Base-by-base conservation (phyloP, 805 yeast genomes). In the Myxozyma geophila region DNA sequence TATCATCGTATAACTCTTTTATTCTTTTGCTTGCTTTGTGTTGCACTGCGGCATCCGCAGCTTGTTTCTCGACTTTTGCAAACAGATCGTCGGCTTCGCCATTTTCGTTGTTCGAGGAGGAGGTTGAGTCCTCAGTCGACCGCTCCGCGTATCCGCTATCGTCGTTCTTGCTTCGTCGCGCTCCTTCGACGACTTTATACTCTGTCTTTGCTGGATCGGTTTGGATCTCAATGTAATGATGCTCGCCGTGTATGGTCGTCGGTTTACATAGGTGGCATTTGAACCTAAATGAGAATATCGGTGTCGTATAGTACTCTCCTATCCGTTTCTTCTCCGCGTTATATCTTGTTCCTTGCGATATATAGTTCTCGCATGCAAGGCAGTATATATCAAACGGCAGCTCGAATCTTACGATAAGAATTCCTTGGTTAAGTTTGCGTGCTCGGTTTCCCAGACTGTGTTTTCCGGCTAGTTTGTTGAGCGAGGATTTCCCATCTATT, bases 131-230 rank as follows among this genome's bases (percentile, higher is more conserved):
- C 7, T 54, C 33, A 12, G 23, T 19, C n/a, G 39, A 15, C 21
- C 46, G 47, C 6, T 46, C 54, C 23, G 53, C 54, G 17, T 51
- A 63, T 17, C 53, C 67, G n/a, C 68, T 58, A 8, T 37, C 50
- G 36, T 52, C 67, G 28, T 60, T 63, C 6, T 49, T 54, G 56
- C 64, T 64, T 48, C 55, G 36, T 21, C 64, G 54, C 10, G 72
- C 75, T 8, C 75, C 75, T 12, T 54, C 58, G 2, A 53, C 51
- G 13, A 73, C 64, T n/a, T 41, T 63, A 48, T 74, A 74, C 19
- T 56, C 58, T 1, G 75, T 68, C 35, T 71, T 74, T 58, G 71
- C 55, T 9, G 77, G 77, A 67, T 75, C 76, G 7, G 77, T 75
- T 28, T 67, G 62, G 23, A 75, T 73, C 37, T 64, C 73, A 23